A percentile compares a stretch with the other conserved stretches of the same genome.
Evolutionary conservation across 352 stramenopile species (phyloP).

Genomic region (Pythium monospermum): DNA sequence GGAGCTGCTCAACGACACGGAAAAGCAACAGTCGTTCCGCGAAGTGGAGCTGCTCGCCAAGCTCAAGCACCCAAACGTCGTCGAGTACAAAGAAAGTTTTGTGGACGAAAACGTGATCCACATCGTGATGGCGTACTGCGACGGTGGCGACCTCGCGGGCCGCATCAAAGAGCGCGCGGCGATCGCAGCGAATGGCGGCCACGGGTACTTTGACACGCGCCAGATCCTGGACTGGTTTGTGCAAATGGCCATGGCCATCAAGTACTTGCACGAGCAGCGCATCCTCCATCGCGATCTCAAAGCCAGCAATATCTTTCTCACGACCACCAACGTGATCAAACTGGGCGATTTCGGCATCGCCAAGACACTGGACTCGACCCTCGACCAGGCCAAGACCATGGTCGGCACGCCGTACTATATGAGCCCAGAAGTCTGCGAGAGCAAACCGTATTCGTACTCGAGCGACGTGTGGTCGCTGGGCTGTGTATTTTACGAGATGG

Average conservation of each 20-base stretch:
- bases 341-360: constrained; percentile 93
- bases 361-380: constrained; percentile 74
- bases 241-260: constrained; percentile 92
- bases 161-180: constrained; percentile 53
- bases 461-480: constrained; percentile 93
- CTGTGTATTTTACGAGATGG: constrained; percentile 89
- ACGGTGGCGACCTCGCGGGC: constrained; percentile 81
- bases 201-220: constrained; percentile 49
- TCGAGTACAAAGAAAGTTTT: constrained; percentile 93
- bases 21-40: constrained; percentile 71
- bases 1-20: constrained; percentile 69
- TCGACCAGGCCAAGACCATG: constrained; percentile 85
- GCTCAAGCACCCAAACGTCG: constrained; percentile 92
- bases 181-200: constrained; percentile 22
- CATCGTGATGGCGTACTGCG: constrained; percentile 95
- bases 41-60: constrained; percentile 89
- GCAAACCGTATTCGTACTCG: constrained; percentile 89
- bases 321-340: constrained; percentile 83
- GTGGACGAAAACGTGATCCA: constrained; percentile 76
- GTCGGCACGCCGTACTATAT: constrained; percentile 94
- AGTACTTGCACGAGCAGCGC: constrained; percentile 90
- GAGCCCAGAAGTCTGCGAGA: constrained; percentile 91
- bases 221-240: constrained; percentile 89
- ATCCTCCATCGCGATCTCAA: constrained; percentile 94
- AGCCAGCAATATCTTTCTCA: constrained; percentile 92